Evolutionary conservation across 805 yeast genomes (phyloP), one percentile per base, ranked within the genome.

Genomic region (Kodamaea leandrae): DNA sequence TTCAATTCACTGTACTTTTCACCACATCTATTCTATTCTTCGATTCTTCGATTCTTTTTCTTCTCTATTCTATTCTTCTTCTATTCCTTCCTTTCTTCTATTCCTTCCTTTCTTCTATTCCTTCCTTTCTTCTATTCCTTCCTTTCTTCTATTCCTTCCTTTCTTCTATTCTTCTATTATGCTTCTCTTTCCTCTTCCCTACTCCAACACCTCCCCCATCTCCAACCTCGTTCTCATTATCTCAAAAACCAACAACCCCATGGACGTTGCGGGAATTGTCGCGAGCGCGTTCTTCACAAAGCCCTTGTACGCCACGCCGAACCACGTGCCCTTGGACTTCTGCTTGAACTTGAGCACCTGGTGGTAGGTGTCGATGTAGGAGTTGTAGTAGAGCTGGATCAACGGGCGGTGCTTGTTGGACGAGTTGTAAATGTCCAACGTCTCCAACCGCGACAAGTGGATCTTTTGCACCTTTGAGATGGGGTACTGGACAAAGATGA

Each of bases 191-290:
- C n/a, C n/a, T n/a, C n/a, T n/a, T n/a, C n/a, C 15, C 32, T 10
- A 56, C 6, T 27, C 16, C 16, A 27, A 14, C 10, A 27, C n/a
- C 32, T 21, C 24, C 9, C 24, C 61, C 2, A 63, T 71, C 0
- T 68, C 50, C 17, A 70, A 44, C 26, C 64, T 57, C 1, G 73
- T 68, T 57, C 97, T 71, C 74, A 86, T 74, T 15, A 86, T 82
- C 60, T 91, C 97, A 60, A 91, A 79, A 12, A 87, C 87, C 36
- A 91, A 65, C 27, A 91, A 67, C 0, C 96, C 96, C 30, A 88
- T 77, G 30, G 95, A 84, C 1, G 96, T 86, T 2, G 96, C 87
- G 1, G 98, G 98, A 32, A 90, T 77, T 1, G 86, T 79, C 0
- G 87, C 75, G 36, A 86, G 54, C 0, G 95, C 83, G 46, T 83